Conservation (phyloP, 2,329 filamentous ascomycete species). For the Aspergillus texensis region DNA sequence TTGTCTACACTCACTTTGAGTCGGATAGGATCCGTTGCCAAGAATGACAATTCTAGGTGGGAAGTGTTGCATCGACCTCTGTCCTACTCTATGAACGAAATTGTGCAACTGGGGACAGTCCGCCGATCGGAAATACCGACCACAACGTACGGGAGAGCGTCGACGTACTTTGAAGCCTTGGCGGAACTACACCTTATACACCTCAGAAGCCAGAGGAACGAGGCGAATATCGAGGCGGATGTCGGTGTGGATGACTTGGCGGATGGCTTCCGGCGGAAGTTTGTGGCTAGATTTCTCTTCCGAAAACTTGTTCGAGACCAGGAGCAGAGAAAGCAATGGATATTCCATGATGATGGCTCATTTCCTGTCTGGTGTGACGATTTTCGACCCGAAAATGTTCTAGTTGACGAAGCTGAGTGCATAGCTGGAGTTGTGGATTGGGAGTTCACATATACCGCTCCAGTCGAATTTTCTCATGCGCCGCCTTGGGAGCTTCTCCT, state of each 20-base stretch:
- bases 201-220: too few species aligned
- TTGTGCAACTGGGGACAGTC: too few species aligned
- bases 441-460: not conserved
- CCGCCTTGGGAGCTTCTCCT: not conserved
- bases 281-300: too few species aligned
- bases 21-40: slow-evolving; percentile 44
- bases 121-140: too few species aligned
- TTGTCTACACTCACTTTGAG: slow-evolving; percentile 38
- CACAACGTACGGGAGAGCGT: too few species aligned
- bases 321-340: too few species aligned
- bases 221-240: too few species aligned
- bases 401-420: not conserved
- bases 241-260: too few species aligned
- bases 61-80: slow-evolving; percentile 38
- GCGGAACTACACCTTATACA: too few species aligned
- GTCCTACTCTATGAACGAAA: slow-evolving; percentile 18
- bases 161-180: too few species aligned
- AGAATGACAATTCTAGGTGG: slow-evolving; percentile 24
- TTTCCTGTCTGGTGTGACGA: not conserved
- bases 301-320: too few species aligned
- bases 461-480: not conserved
- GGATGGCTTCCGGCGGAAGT: too few species aligned
- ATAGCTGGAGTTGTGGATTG: not conserved
- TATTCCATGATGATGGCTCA: not conserved
- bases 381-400: not conserved